A percentile compares a stretch with the other conserved stretches of the same genome.
phyloP scores from a whole-genome alignment of 257 asterid species.

The Solanum pimpinellifolium region DNA sequence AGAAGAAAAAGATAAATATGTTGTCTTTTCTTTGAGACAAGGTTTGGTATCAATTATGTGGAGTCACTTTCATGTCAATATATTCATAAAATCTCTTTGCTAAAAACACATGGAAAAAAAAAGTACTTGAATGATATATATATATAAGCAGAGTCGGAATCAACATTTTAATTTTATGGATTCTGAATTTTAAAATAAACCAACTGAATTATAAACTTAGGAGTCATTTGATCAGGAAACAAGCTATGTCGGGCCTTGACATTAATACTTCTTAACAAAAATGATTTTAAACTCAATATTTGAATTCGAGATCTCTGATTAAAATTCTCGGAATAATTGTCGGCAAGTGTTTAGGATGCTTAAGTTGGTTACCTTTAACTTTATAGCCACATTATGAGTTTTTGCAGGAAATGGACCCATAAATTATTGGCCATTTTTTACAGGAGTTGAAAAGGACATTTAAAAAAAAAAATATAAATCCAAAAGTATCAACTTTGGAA shows the following conservation, averaged over 20 bases:
- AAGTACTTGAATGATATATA: not conserved
- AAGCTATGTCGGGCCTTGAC: too few relatives aligned
- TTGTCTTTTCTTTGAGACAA: not conserved
- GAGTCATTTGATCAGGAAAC: too few relatives aligned
- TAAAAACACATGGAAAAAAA: not conserved
- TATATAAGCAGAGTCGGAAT: rapidly evolving
- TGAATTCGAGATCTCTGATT: not conserved
- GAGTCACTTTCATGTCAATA: not conserved
- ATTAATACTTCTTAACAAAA: not conserved
- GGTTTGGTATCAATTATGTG: not conserved
- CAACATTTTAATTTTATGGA: too few relatives aligned
- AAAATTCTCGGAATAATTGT: not conserved
- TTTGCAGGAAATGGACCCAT: not conserved
- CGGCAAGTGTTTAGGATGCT: not conserved
- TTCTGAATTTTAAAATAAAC: too few relatives aligned
- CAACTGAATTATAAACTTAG: not conserved
- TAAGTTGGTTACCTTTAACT: not conserved
- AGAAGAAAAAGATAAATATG: not conserved
- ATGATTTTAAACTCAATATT: rapidly evolving
- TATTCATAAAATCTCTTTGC: not conserved
- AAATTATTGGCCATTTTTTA: not conserved
- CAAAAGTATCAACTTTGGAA: not conserved
- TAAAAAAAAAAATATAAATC: not conserved
- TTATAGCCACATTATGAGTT: not conserved
- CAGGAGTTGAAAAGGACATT: not conserved